Base-by-base conservation (phyloP, 176 grass and related monocot species). In the Oryza longistaminata region DNA sequence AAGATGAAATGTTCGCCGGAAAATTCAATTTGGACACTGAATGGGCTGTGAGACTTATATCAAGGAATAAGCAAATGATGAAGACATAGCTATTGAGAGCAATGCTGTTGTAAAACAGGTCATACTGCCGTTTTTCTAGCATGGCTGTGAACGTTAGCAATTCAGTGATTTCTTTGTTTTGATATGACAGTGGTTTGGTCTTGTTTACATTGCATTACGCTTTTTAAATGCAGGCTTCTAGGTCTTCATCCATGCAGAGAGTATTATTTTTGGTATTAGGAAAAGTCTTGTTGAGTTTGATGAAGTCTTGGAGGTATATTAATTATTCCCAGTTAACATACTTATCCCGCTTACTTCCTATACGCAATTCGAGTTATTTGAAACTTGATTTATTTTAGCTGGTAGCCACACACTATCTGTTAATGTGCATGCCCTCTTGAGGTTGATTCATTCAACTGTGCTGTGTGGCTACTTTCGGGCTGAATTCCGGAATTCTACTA, bases 211-310 rank as follows among this genome's bases (percentile, higher is more conserved):
- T 43, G 39, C 25, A 42, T 85, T 48, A 44, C 35, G n/a, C 78
- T 52, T 27, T 69, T 62, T 26, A 7, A 80, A 70, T 79, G 37
- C 85, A 97, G n/a, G 95, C 95, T 97, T 91, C 84, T 97, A 87
- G 90, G 76, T 45, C 92, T 97, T 90, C 95, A 94, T 97, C 71
- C 94, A 97, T 29, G 95, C 95, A 11, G 95, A 97, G 85, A 97
- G 83, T 97, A 97, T 75, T 97, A 84, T n/a, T 86, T 97, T 97
- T 86, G 92, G 90, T 67, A 90, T 97, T 70, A 97, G 95, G 68
- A 97, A 97, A 88, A 97, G 86, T 82, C 95, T 97, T 71, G 95
- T 97, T 83, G 95, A 97, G 66, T 97, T 97, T 82, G 95, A 97
- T 91, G 92, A 97, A 93, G 90, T 97, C 73, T 82, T 97, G 67